A percentile compares a stretch with the other conserved stretches of the same genome.
Evolutionary conservation across 2,329 filamentous ascomycete species (phyloP).

Genomic region (Trichoderma gracile): DNA sequence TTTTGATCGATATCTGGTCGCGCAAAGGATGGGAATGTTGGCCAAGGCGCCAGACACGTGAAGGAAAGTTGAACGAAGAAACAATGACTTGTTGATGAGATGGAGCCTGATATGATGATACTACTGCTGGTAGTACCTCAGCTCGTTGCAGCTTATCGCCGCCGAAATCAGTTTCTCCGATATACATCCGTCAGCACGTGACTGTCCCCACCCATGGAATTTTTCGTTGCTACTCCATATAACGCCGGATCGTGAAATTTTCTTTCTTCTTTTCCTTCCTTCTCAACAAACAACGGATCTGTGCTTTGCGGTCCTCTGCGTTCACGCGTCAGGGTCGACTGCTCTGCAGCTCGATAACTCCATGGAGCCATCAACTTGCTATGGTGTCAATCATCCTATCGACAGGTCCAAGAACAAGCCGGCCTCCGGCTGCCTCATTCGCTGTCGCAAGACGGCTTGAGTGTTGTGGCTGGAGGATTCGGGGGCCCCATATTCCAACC

Average conservation of each 20-base stretch:
- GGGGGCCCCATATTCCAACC: conserved; percentile 83
- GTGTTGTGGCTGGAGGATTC: conserved; percentile 59
- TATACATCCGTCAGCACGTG: conserved; percentile 17
- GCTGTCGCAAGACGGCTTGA: conserved; percentile 61
- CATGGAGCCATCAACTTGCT: conserved; percentile 72
- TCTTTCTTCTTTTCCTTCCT: conserved; percentile 44
- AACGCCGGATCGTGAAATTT: conserved; percentile 34
- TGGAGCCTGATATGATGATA: neutral
- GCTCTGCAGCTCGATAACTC: conserved; percentile 80
- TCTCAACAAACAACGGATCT: conserved; percentile 66
- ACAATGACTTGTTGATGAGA: neutral
- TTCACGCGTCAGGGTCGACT: conserved; percentile 65
- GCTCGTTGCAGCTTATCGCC: neutral
- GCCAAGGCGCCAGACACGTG: neutral
- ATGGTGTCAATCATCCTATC: conserved; percentile 89
- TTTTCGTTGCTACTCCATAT: conserved; percentile 13
- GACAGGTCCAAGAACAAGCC: conserved; percentile 89
- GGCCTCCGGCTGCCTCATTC: conserved; percentile 65
- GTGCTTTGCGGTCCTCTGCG: conserved; percentile 78
- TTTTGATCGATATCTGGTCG: conserved; percentile 32
- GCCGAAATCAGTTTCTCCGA: conserved; percentile 7
- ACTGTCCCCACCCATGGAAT: conserved; percentile 5
- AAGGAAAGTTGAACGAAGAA: neutral
- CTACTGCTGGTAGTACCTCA: neutral
- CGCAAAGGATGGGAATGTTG: neutral